phyloP scores from a whole-genome alignment of 2,329 filamentous ascomycete species.

The Ophiostoma ulmi region DNA sequence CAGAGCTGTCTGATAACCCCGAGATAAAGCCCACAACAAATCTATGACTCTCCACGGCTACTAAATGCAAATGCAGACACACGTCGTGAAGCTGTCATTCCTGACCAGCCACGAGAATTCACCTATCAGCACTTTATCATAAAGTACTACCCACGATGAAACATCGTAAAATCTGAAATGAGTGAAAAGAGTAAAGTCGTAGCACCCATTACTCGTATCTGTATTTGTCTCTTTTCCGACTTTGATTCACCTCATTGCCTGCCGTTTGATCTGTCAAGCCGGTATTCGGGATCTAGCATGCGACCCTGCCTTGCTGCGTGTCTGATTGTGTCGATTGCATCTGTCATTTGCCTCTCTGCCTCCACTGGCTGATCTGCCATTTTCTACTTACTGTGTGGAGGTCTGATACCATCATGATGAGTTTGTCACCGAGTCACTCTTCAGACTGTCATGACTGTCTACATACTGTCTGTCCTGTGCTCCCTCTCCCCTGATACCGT shows the following conservation, averaged over 20 bases:
- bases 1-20: background rate
- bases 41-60: no score
- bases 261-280: slow-evolving; percentile 1
- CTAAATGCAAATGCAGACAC: no score
- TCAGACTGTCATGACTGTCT: background rate
- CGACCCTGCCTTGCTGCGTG: background rate
- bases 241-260: no score
- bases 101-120: no score
- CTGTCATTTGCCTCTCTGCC: background rate
- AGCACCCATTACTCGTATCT: background rate
- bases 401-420: background rate
- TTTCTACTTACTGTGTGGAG: slow-evolving; percentile 2
- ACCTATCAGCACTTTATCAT: no score
- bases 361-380: background rate
- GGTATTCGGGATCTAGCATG: slow-evolving; percentile 9
- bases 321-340: no score
- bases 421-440: background rate
- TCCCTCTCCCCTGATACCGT: background rate
- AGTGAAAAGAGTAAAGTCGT: background rate
- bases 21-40: background rate
- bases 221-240: background rate
- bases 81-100: no score
- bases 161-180: background rate
- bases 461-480: background rate
- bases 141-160: background rate